These are phyloP conservation scores for Niveomyces coronatus DNA, from an alignment of 2,329 filamentous ascomycete species.

Conservation along the genomic window DNA sequence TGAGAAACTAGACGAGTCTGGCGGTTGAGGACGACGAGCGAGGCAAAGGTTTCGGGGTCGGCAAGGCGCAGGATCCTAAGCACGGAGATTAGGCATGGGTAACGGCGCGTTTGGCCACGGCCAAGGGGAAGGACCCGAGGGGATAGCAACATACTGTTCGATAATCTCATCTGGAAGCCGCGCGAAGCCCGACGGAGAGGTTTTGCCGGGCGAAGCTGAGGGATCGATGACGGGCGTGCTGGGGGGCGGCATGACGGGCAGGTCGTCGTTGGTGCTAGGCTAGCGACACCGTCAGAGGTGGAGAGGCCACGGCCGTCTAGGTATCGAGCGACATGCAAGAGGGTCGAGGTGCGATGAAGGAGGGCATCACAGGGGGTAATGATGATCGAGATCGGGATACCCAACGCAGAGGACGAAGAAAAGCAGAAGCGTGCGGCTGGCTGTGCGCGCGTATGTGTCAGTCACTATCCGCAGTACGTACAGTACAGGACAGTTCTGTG, in stretches of 20 bases:
- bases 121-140: conserved; percentile 11
- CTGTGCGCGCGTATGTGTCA: too few relatives aligned
- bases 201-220: neutral
- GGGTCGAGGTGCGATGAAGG: neutral
- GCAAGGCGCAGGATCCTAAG: conserved; percentile 50
- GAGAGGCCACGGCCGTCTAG: conserved; percentile 5
- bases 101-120: neutral
- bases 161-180: conserved; percentile 59
- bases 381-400: neutral
- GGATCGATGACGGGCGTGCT: neutral
- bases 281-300: neutral
- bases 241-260: neutral
- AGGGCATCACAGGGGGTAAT: neutral
- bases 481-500: too few relatives aligned
- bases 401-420: too few relatives aligned
- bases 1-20: conserved; percentile 57
- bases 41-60: conserved; percentile 55
- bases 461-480: too few relatives aligned
- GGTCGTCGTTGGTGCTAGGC: neutral
- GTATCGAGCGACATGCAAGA: conserved; percentile 2
- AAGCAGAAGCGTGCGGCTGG: too few relatives aligned
- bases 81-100: conserved; percentile 12
- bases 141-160: conserved; percentile 57
- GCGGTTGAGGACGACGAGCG: conserved; percentile 52
- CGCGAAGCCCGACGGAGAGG: conserved; percentile 35